These are phyloP conservation scores for Cordyceps militaris DNA, from an alignment of 2,329 filamentous ascomycete species.

Conservation along the genomic window DNA sequence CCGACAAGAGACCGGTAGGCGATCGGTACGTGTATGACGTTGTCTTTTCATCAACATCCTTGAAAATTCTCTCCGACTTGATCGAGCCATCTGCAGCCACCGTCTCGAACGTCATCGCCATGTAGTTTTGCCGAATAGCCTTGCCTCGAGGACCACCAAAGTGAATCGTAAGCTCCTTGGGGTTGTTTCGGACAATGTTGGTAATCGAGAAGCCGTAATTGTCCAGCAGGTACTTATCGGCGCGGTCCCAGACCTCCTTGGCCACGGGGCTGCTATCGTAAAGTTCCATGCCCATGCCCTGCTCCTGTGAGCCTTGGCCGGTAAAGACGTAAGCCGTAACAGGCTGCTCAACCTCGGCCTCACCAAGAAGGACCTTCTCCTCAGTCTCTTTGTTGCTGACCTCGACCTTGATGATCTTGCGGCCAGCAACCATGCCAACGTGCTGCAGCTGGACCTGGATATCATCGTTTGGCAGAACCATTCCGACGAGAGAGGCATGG, in stretches of 20 bases:
- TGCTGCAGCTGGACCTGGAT: conserved; percentile 94
- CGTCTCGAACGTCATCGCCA: conserved; percentile 99
- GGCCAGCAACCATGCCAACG: conserved; percentile 93
- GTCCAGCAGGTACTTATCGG: conserved; percentile 96
- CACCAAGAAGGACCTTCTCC: conserved; percentile 90
- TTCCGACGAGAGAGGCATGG: conserved; percentile 93
- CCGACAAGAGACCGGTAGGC: conserved; percentile 87
- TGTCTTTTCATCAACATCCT: conserved; percentile 88
- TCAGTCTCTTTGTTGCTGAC: conserved; percentile 92
- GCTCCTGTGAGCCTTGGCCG: conserved; percentile 95
- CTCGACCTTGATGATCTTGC: conserved; percentile 99
- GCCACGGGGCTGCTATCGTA: conserved; percentile 91
- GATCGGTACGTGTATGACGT: conserved; percentile 96
- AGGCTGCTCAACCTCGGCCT: conserved; percentile 96
- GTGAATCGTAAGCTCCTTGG: conserved; percentile 96
- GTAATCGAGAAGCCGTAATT: conserved; percentile 98
- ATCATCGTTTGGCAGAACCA: conserved; percentile 95
- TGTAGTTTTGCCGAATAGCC: conserved; percentile 97
- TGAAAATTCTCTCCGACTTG: conserved; percentile 99
- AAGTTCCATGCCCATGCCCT: conserved; percentile 99
- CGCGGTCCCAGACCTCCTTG: conserved; percentile 95
- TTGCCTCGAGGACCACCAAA: conserved; percentile 96
- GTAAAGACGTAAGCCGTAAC: conserved; percentile 97
- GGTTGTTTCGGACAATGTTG: conserved; percentile 99
- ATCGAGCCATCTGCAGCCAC: conserved; percentile 84